Percentiles rank a stretch among this genome's conserved stretches.
These are phyloP conservation scores for Lophium mytilinum DNA, from an alignment of 495 filamentous ascomycete genomes.

Conservation along the genomic window DNA sequence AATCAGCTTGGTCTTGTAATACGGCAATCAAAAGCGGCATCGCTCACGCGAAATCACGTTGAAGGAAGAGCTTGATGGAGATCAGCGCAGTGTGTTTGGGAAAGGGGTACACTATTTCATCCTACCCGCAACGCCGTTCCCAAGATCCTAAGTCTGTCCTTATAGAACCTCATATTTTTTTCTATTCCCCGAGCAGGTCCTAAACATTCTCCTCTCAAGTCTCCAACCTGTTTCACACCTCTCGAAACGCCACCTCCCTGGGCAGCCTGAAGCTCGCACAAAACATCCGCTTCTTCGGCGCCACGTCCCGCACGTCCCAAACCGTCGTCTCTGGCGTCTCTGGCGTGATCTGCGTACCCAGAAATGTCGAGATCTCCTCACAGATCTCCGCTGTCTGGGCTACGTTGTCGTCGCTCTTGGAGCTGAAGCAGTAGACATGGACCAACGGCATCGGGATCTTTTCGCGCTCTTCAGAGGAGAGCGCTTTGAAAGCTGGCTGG, in stretches of 20 bases:
- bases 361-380: slow-evolving; percentile 52
- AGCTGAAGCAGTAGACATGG: slow-evolving; percentile 85
- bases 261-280: slow-evolving; percentile 88
- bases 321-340: slow-evolving; percentile 53
- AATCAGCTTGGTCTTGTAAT: too few relatives aligned
- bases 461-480: slow-evolving; percentile 45
- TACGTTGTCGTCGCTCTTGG: slow-evolving; percentile 62
- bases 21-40: too few relatives aligned
- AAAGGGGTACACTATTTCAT: too few relatives aligned
- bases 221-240: slow-evolving; percentile 1
- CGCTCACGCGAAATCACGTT: too few relatives aligned
- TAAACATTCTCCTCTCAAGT: not conserved
- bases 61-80: too few relatives aligned
- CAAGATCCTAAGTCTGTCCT: too few relatives aligned
- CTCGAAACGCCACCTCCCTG: slow-evolving; percentile 64
- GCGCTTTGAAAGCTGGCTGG: slow-evolving; percentile 3
- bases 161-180: not conserved
- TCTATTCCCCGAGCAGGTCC: not conserved
- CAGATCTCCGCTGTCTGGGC: slow-evolving; percentile 57
- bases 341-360: slow-evolving; percentile 53
- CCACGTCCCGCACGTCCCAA: slow-evolving; percentile 76
- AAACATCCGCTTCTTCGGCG: slow-evolving; percentile 92
- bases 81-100: too few relatives aligned
- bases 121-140: too few relatives aligned
- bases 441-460: slow-evolving; percentile 60